phyloP scores from a whole-genome alignment of 2,329 filamentous ascomycete genomes.

The Penicillium occitanis region DNA sequence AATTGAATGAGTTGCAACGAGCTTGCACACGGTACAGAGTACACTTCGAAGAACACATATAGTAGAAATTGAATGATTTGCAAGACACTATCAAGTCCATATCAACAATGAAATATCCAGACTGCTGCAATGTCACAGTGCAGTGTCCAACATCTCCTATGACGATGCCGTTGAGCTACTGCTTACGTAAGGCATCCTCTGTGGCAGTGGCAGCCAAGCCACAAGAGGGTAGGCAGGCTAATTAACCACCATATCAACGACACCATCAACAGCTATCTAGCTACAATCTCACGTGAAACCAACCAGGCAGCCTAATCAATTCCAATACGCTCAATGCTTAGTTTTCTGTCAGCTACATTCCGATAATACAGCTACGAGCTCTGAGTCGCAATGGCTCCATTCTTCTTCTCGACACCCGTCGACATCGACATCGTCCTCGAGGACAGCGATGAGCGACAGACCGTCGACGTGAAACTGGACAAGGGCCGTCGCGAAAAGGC shows the following conservation, averaged over 20 bases:
- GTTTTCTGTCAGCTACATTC: neutral
- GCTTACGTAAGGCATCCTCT: slow-evolving; percentile 8
- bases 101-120: neutral
- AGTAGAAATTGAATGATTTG: no score
- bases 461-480: slow-evolving; percentile 97
- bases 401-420: slow-evolving; percentile 97
- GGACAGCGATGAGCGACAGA: slow-evolving; percentile 87
- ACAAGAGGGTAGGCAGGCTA: neutral
- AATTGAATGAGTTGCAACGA: neutral
- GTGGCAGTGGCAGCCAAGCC: slow-evolving; percentile 3
- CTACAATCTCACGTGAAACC: neutral
- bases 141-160: neutral
- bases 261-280: neutral
- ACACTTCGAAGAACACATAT: no score
- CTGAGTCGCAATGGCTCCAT: slow-evolving; percentile 75
- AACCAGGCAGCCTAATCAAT: neutral
- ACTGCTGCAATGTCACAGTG: neutral
- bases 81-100: neutral
- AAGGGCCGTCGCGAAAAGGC: slow-evolving; percentile 97
- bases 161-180: neutral
- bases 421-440: slow-evolving; percentile 99
- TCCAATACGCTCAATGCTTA: neutral
- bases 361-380: neutral
- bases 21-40: neutral
- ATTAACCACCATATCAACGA: slow-evolving; percentile 8